Base-by-base conservation (phyloP, 2,329 filamentous ascomycete genomes). In the Colletotrichum liaoningense region DNA sequence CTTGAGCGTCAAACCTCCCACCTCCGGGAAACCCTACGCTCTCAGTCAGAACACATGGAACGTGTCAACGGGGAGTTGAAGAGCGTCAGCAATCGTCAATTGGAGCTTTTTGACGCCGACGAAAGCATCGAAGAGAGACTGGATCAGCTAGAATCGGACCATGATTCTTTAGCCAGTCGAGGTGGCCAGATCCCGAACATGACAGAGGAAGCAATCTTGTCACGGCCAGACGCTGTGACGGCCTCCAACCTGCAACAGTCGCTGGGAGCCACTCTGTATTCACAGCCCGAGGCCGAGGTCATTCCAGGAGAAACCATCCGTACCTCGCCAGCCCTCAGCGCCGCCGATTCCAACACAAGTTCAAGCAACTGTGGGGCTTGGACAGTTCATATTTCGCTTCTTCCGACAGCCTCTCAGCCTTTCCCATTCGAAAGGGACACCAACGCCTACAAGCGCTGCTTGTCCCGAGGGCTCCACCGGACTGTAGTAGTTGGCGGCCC, bases 371-470 rank as follows among this genome's bases (percentile, higher is more conserved):
- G 69, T 22, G 83, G 81, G 67, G 80, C 84, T 5, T 91, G 89
- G 89, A 91, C 89, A 1, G 87, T 91, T 33, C 89, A 91, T 76
- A 84, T 91, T 46, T 91, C 89, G 2, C 84, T 91, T 14, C 83
- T 91, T 49, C 89, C 89, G 4, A 87, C 85, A 59, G 83, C 83
- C 14, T 84, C 84, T 42, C 86, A 88, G 69, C 87, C 88, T 5
- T 90, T 91, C 75, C 89, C 89, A 0, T 91, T 91, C 77, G 89
- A 91, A 79, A 89, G 89, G 77, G 88, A 91, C 75, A 91, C 89
- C 16, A 87, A 84, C 54, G 89, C 89, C 4, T 91, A 91, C 79
- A 90, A 90, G 77, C 85, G 89, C 56, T 91, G 89, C 57, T 83
- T 91, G 5, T 91, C 89, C 16, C 87, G 89, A 19, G 89, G 89